Evolutionary conservation across 176 grass and related monocot species (phyloP).

Genomic region (Oryza australiensis): DNA sequence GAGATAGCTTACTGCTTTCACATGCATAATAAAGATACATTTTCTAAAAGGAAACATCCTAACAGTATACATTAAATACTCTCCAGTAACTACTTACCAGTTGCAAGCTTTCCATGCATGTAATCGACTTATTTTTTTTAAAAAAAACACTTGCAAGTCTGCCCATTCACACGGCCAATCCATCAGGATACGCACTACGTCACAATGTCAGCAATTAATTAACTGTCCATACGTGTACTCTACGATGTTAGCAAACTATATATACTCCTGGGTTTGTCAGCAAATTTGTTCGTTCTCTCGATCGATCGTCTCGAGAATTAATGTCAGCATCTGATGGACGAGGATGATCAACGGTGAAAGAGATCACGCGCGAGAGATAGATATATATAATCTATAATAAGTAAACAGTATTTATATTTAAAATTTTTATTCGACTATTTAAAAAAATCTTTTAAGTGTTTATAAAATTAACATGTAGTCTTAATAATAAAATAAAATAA

Average conservation of each 20-base stretch:
- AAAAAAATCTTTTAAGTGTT: no score
- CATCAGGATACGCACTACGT: background rate
- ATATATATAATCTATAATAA: no score
- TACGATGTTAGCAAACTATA: background rate
- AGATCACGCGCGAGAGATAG: no score
- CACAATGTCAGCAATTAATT: background rate
- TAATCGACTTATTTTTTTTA: no score
- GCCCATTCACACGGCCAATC: background rate
- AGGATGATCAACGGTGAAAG: background rate
- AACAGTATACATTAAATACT: background rate
- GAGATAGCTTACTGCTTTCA: no score
- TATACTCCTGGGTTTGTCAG: background rate
- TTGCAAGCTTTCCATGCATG: background rate
- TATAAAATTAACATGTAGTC: no score
- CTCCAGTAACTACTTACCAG: background rate
- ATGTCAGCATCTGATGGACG: slow-evolving; percentile 1
- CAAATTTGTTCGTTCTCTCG: background rate
- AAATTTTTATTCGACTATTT: no score
- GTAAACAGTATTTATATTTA: no score
- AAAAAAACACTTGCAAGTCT: background rate
- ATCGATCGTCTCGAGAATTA: background rate
- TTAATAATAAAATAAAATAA: no score
- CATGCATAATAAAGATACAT: no score
- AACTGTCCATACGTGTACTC: background rate
- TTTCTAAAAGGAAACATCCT: background rate